Evolutionary conservation across 1,284 basidiomycete species (phyloP), one percentile per base, ranked within the genome.

Genomic region (Heterobasidion annosum): DNA sequence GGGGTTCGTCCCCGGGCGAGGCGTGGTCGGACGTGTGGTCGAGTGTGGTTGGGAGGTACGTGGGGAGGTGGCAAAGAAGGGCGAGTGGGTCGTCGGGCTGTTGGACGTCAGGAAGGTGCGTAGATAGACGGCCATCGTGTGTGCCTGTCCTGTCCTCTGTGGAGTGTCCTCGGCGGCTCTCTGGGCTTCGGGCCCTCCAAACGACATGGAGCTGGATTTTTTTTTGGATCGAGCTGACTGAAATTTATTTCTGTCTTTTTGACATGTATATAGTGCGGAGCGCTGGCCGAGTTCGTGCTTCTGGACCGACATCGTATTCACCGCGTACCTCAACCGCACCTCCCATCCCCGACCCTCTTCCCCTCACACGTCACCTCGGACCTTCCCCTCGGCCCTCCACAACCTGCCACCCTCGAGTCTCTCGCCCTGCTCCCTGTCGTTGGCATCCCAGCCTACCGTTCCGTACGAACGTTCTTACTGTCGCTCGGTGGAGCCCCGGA

Each of bases 11-110:
- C 92, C 92, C 12, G 92, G 91, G 0, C 74, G 92, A 48, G 86
- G 85, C 56, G 88, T 94, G 65, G 85, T 91, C 8, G 92, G 92
- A 3, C 73, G 89, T 44, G 84, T 85, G 35, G 65, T 93, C 48
- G 87, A 90, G 61, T 82, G 81, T 57, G 92, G 92, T 1, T 86
- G 82, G 75, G 88, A 91, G 53, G 89, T 93, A 15, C 76, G 75
- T 49, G 75, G 75, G 16, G 85, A 88, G 40, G 69, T 74, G 33
- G 75, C 82, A 18, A 75, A 75, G 63, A 80, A 82, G 59, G 89
- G 90, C 8, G 92, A 95, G 62, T 89, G 91, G 81, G 86, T 93
- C 9, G 73, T 90, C 56, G 92, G 91, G 9, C 62, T 93, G 54
- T 63, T 86, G 63, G 87, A 92, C 62, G 73, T 88, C 15, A 75